Conservation (phyloP, 495 filamentous ascomycete species). For the Monascus purpureus region DNA sequence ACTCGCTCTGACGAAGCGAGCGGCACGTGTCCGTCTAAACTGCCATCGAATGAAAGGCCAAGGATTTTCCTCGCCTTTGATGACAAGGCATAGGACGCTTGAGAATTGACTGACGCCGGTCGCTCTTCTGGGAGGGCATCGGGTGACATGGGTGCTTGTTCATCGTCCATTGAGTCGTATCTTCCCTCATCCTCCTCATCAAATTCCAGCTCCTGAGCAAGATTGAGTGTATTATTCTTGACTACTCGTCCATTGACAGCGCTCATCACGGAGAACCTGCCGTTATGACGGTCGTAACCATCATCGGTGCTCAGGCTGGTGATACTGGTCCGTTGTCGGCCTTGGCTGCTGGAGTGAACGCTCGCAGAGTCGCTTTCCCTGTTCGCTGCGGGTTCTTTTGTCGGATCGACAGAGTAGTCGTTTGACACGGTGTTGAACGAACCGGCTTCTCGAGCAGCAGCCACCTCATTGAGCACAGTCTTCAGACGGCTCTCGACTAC, state of each 20-base stretch:
- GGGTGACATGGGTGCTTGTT: constrained; percentile 15
- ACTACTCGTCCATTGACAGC: constrained; percentile 34
- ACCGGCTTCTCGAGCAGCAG: constrained; percentile 50
- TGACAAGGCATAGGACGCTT: constrained; percentile 21
- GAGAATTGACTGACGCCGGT: constrained; percentile 28
- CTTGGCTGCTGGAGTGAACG: constrained; percentile 59
- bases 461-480: constrained; percentile 69
- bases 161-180: constrained; percentile 24
- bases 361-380: constrained; percentile 62
- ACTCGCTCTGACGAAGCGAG: constrained; percentile 8
- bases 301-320: constrained; percentile 52
- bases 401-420: constrained; percentile 7
- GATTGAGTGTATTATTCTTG: constrained; percentile 53
- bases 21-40: constrained; percentile 9
- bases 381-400: constrained; percentile 21
- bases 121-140: constrained; percentile 34
- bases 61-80: constrained; percentile 37
- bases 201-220: constrained; percentile 83
- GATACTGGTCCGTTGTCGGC: constrained; percentile 36
- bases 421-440: constrained; percentile 12
- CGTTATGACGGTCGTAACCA: constrained; percentile 22
- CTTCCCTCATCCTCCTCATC: constrained; percentile 54
- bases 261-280: constrained; percentile 53
- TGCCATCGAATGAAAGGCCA: constrained; percentile 28
- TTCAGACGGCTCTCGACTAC: constrained; percentile 78